Conservation (phyloP, 2,329 filamentous ascomycete genomes). For the Geosmithia flava region DNA sequence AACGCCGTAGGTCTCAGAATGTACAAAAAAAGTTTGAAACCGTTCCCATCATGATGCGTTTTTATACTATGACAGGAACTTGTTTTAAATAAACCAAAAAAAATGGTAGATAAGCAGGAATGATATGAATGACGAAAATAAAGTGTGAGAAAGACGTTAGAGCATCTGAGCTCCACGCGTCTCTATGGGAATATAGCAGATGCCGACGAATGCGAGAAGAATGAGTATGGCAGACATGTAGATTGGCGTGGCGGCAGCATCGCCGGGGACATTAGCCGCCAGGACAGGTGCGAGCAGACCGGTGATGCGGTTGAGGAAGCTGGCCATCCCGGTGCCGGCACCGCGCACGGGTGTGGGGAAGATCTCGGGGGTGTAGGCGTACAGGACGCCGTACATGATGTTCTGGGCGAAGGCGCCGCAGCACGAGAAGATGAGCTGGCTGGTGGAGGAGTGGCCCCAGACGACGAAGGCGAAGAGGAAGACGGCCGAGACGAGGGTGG, state of each 20-base stretch:
- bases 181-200: slow-evolving; percentile 50
- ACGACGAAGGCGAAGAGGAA: slow-evolving; percentile 58
- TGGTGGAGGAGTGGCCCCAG: slow-evolving; percentile 39
- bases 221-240: slow-evolving; percentile 46
- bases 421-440: slow-evolving; percentile 54
- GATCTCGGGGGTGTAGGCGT: slow-evolving; percentile 66
- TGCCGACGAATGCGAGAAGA: slow-evolving; percentile 44
- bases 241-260: slow-evolving; percentile 44
- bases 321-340: slow-evolving; percentile 60
- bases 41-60: not conserved
- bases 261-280: slow-evolving; percentile 46
- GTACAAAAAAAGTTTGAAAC: too few species aligned
- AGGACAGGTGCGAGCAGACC: slow-evolving; percentile 59
- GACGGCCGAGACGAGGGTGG: slow-evolving; percentile 53
- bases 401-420: slow-evolving; percentile 62
- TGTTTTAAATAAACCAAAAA: not conserved
- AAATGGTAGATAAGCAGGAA: too few species aligned
- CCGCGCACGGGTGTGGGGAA: slow-evolving; percentile 63
- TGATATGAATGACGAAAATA: too few species aligned
- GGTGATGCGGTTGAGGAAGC: slow-evolving; percentile 55
- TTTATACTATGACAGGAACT: too few species aligned
- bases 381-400: slow-evolving; percentile 67
- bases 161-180: slow-evolving; percentile 46
- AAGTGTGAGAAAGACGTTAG: slow-evolving; percentile 12
- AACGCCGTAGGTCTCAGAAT: too few species aligned